Base-by-base conservation (phyloP, 2,329 filamentous ascomycete species). In the Fusarium nodosum region DNA sequence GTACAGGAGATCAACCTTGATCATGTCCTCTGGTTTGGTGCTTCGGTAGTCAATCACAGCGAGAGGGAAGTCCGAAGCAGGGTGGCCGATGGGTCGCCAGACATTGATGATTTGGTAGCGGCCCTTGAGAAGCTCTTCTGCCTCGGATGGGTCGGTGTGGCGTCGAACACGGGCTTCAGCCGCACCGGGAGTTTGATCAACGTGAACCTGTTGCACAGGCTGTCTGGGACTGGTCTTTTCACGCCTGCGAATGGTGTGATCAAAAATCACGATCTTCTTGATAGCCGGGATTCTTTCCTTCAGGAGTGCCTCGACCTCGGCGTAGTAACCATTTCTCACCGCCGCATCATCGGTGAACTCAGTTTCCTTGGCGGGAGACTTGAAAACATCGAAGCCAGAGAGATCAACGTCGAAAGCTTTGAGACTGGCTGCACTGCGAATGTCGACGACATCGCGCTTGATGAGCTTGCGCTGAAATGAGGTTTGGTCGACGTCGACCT, bases 161-260 rank as follows among this genome's bases (percentile, higher is more conserved):
- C 88, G 82, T 3, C 87, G 82, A 16, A 92, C 89, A 15, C 91
- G 85, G 2, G 78, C 83, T 62, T 84, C 87, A 1, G 89, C 88
- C 0, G 91, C 90, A 0, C 74, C 78, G 0, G 89, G 86, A 0
- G 90, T 92, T 78, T 93, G 91, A 74, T 93, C 91, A 16, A 93
- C 89, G 66, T 93, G 91, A 1, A 92, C 88, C 69, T 88, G 86
- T 76, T 91, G 87, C 0, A 93, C 90, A 0, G 91, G 91, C 66
- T 87, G 86, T 8, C 90, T 84, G 0, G 88, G 83, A 0, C 88
- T 81, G 2, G 80, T 77, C n/a, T 86, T 84, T 3, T 82, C 77
- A 22, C 85, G 80, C 9, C 86, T 81, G 3, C 90, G 85, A 69
- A 93, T 90, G 0, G 90, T 92, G 77, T 93, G 90, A 77, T 93